phyloP scores from a whole-genome alignment of 441 rosid species.

The Arabidopsis lyrata region DNA sequence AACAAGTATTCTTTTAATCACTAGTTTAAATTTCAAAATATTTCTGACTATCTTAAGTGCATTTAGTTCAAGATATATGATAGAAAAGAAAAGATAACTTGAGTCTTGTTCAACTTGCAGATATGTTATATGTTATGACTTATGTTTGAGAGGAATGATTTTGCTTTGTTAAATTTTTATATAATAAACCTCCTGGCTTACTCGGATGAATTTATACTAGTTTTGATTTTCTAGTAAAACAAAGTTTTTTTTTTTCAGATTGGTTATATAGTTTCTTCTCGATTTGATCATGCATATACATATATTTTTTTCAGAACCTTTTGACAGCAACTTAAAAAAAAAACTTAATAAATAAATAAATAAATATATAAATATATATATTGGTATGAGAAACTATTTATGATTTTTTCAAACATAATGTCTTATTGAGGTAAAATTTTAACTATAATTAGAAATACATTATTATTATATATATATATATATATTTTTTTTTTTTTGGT shows the following conservation, averaged over 20 bases:
- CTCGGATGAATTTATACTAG: background rate
- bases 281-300: background rate
- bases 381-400: background rate
- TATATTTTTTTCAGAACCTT: background rate
- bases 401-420: background rate
- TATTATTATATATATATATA: background rate
- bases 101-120: background rate
- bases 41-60: background rate
- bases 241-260: background rate
- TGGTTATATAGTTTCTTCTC: constrained; percentile 1
- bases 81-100: constrained; percentile 11
- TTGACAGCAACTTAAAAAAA: background rate
- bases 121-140: background rate
- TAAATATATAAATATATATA: background rate
- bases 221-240: background rate
- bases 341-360: background rate
- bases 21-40: background rate
- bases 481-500: too few species aligned
- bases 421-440: background rate
- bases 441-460: background rate
- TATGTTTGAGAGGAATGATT: background rate
- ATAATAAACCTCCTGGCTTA: background rate
- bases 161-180: constrained; percentile 1
- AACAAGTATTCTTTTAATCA: background rate
- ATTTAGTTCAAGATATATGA: constrained; percentile 15